These are phyloP conservation scores for Suillus fuscotomentosus DNA, from an alignment of 768 basidiomycete species.

Conservation along the genomic window DNA sequence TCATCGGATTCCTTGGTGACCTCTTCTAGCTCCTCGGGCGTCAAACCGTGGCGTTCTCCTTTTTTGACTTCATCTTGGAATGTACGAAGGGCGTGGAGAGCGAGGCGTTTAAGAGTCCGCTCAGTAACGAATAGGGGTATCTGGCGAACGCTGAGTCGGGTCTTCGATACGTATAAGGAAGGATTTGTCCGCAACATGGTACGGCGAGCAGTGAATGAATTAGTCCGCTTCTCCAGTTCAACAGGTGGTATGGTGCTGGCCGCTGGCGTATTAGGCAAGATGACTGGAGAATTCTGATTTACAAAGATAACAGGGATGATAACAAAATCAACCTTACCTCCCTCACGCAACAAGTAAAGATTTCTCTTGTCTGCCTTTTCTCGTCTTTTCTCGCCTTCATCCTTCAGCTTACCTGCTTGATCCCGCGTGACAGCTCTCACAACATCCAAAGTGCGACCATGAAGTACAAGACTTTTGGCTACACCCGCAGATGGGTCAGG, in stretches of 20 bases:
- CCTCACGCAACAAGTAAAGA: constrained; percentile 93
- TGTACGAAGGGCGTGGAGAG: constrained; percentile 71
- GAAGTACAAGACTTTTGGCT: constrained; percentile 81
- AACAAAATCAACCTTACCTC: constrained; percentile 54
- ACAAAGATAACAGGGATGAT: constrained; percentile 2
- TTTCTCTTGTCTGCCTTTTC: constrained; percentile 95
- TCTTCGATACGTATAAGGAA: constrained; percentile 90
- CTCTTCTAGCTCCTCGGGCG: constrained; percentile 67
- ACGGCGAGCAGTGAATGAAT: constrained; percentile 83
- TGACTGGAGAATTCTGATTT: constrained; percentile 51
- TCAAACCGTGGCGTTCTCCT: constrained; percentile 58
- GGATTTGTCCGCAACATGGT: constrained; percentile 88
- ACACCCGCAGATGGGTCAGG: constrained; percentile 88
- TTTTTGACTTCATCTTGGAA: constrained; percentile 80
- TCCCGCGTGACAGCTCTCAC: constrained; percentile 89
- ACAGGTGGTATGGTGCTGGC: constrained; percentile 65
- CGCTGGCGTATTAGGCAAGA: constrained; percentile 84
- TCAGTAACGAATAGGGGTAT: constrained; percentile 90
- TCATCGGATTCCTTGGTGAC: constrained; percentile 25
- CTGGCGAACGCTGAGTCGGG: constrained; percentile 91
- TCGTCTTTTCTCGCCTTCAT: constrained; percentile 79
- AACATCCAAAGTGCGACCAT: constrained; percentile 91
- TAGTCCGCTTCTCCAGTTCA: constrained; percentile 84
- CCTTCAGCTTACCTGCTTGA: constrained; percentile 83
- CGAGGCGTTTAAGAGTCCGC: constrained; percentile 84